Percentiles rank a stretch among this genome's conserved stretches.
Evolutionary conservation across 2,329 filamentous ascomycete genomes (phyloP).

Genomic region (Fusarium succisae): DNA sequence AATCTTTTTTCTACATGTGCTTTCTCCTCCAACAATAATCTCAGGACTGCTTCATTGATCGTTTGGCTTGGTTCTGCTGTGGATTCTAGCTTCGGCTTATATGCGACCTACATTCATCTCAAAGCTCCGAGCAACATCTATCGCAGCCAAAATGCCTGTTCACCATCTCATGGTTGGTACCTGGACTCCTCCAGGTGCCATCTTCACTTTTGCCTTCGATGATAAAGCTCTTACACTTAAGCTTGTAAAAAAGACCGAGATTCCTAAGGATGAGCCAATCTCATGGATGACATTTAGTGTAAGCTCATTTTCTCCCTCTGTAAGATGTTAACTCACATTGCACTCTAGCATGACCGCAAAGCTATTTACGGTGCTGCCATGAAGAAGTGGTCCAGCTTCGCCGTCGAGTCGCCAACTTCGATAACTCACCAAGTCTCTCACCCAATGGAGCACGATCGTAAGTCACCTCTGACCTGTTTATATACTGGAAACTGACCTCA

Average conservation of each 20-base stretch:
- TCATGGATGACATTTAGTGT: conserved; percentile 95
- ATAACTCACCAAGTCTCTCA: conserved; percentile 81
- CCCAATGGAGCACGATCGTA: conserved; percentile 80
- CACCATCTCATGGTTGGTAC: conserved; percentile 94
- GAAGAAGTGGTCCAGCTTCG: conserved; percentile 92
- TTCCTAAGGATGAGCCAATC: conserved; percentile 85
- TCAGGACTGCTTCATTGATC: background rate
- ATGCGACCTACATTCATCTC: conserved; percentile 23
- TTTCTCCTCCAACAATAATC: background rate
- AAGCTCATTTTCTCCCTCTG: conserved; percentile 47
- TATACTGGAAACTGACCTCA: background rate
- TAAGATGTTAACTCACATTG: background rate
- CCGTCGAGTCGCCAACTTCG: conserved; percentile 77
- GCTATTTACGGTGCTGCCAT: conserved; percentile 89
- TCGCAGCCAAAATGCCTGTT: conserved; percentile 67
- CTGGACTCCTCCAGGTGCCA: conserved; percentile 89
- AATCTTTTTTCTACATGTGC: background rate
- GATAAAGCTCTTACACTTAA: conserved; percentile 79
- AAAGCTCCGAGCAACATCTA: conserved; percentile 24
- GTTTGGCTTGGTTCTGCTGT: background rate
- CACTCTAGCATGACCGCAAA: conserved; percentile 75
- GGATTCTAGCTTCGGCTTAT: background rate
- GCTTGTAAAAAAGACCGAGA: conserved; percentile 81
- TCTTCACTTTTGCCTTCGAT: conserved; percentile 90
- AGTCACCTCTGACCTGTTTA: conserved; percentile 41